phyloP scores from a whole-genome alignment of 768 basidiomycete genomes.

The Mycena galericulata region DNA sequence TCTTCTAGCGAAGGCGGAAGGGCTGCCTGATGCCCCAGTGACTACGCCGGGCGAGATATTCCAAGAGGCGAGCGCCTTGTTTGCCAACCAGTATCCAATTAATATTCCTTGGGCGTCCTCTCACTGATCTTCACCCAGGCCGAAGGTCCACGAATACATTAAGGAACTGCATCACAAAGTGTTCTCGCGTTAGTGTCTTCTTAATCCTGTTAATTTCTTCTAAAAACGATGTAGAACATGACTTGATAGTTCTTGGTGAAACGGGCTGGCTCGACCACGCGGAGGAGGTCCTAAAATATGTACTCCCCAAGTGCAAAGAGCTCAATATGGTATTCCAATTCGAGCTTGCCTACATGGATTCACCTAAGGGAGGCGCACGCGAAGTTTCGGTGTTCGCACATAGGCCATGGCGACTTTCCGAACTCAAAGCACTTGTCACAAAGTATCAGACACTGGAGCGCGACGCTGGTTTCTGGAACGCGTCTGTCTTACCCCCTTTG shows the following conservation, averaged over 20 bases:
- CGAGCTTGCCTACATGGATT: conserved; percentile 72
- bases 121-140: conserved; percentile 43
- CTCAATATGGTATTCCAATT: conserved; percentile 77
- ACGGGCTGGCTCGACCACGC: too few species aligned
- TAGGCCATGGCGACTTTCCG: conserved; percentile 62
- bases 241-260: conserved; percentile 76
- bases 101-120: conserved; percentile 27
- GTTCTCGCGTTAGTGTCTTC: conserved; percentile 60
- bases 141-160: conserved; percentile 74
- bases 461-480: conserved; percentile 74
- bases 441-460: conserved; percentile 71
- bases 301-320: conserved; percentile 67
- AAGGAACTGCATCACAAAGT: conserved; percentile 74
- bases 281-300: conserved; percentile 64
- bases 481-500: conserved; percentile 64
- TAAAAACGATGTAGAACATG: conserved; percentile 53
- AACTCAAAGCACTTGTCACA: conserved; percentile 59
- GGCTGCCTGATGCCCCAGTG: conserved; percentile 76
- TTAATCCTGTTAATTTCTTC: not conserved
- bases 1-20: conserved; percentile 70
- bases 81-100: conserved; percentile 75
- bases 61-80: conserved; percentile 66
- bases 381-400: conserved; percentile 52
- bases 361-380: conserved; percentile 53
- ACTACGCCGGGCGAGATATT: conserved; percentile 60